Evolutionary conservation across 2,329 filamentous ascomycete species (phyloP), one percentile per base, ranked within the genome.

Genomic region (Botrytis medusae): DNA sequence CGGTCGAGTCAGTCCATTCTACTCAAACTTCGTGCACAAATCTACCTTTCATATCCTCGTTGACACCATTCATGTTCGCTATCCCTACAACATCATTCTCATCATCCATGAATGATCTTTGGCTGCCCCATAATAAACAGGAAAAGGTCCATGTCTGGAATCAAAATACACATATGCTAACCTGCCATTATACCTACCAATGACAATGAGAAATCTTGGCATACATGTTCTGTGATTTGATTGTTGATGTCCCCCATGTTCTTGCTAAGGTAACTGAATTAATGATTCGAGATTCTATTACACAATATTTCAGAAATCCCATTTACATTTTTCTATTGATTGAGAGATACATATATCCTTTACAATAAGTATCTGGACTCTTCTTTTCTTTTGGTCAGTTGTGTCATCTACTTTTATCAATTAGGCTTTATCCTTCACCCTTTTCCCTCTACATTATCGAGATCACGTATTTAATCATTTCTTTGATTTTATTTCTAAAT

Each of bases 231-330:
- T n/a, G n/a, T 34, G 46, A 51, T 67, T 37, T 67, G 40, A n/a
- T 12, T n/a, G 44, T 51, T 37, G 44, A 51, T 67, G 32, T 67
- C 44, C 63, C 63, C 63, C 48, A 68, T 68, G 64, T 68, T 68
- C 64, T 29, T 57, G 46, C 64, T 68, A 54, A 40, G 25, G 48
- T 54, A 68, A 57, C 25, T 42, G 64, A n/a, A 69, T 57, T 44
- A 32, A 25, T 57, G 34, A 42, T 57, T 44, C 65, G 18, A 69
- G 48, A 69, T 69, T 69, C 65, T 69, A 57, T 69, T 69, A 69
- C 65, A 69, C 65, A 69, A 57, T 42, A 32, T 29, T 69, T 69
- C 65, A 44, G 34, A 37, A 57, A 57, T 37, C 18, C 40, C 40
- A 69, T 57, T 59, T 16, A 42, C 48, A 57, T 42, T 32, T 69